phyloP scores from a whole-genome alignment of 768 basidiomycete genomes.

The Hemileccinum impolitum region DNA sequence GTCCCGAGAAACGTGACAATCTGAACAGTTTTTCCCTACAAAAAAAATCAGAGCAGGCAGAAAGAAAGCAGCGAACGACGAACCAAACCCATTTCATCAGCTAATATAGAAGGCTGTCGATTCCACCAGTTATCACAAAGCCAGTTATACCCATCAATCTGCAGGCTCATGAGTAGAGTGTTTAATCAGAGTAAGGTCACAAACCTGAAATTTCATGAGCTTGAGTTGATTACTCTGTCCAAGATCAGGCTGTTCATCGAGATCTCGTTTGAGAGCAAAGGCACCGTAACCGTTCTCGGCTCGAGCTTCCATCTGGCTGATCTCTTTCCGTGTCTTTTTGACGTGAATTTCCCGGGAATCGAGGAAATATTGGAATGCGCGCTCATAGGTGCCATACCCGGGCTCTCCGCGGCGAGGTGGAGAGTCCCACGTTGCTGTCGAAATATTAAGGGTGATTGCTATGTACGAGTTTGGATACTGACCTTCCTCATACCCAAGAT shows the following conservation, averaged over 20 bases:
- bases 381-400: constrained; percentile 60
- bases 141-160: constrained; percentile 85
- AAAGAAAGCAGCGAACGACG: constrained; percentile 12
- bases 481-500: constrained; percentile 93
- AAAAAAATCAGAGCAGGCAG: constrained; percentile 6
- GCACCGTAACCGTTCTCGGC: constrained; percentile 51
- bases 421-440: constrained; percentile 87
- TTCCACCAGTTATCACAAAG: constrained; percentile 87
- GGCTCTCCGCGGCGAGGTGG: constrained; percentile 62
- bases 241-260: constrained; percentile 55
- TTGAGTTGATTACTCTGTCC: constrained; percentile 61
- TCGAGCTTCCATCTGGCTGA: constrained; percentile 49
- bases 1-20: constrained; percentile 80
- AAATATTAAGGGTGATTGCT: not conserved
- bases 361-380: constrained; percentile 67
- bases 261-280: constrained; percentile 41
- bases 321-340: constrained; percentile 41
- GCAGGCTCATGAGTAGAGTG: constrained; percentile 7
- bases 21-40: constrained; percentile 88
- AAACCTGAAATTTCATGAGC: constrained; percentile 86
- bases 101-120: constrained; percentile 80
- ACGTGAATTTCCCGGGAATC: constrained; percentile 59
- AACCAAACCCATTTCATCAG: constrained; percentile 97
- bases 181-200: constrained; percentile 15
- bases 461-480: constrained; percentile 17